Percentiles rank a stretch among this genome's conserved stretches.
Evolutionary conservation across 2,329 filamentous ascomycete genomes (phyloP).

Genomic region (Ophiostoma sp.): DNA sequence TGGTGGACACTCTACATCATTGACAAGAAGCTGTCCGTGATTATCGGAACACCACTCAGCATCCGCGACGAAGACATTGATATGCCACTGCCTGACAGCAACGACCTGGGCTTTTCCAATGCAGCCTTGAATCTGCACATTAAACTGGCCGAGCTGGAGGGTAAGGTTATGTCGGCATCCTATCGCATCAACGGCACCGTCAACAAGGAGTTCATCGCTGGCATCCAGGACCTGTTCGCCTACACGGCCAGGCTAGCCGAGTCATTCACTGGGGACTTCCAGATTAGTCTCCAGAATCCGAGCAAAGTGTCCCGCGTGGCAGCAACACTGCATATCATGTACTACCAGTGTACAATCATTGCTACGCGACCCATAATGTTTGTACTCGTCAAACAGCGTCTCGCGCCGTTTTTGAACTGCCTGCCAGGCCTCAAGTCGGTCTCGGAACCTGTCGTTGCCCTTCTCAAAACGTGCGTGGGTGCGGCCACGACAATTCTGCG

Average conservation of each 20-base stretch:
- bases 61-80: background rate
- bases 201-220: background rate
- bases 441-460: background rate
- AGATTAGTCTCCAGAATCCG: background rate
- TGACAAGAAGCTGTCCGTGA: background rate
- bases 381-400: background rate
- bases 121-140: background rate
- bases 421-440: background rate
- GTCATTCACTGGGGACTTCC: background rate
- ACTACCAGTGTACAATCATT: constrained; percentile 1
- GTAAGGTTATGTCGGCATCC: background rate
- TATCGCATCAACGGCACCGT: background rate
- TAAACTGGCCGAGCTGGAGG: background rate
- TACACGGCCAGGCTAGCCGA: background rate
- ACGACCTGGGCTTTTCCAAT: background rate
- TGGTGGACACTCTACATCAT: background rate
- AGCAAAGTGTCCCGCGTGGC: background rate
- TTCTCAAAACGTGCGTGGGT: background rate
- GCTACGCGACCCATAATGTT: constrained; percentile 3
- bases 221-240: background rate
- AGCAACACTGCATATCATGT: background rate
- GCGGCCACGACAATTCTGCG: background rate
- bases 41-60: background rate
- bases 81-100: background rate
- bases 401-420: background rate